A percentile compares a stretch with the other conserved stretches of the same genome.
phyloP scores from a whole-genome alignment of 345 rosid species.

The Jatropha curcas region DNA sequence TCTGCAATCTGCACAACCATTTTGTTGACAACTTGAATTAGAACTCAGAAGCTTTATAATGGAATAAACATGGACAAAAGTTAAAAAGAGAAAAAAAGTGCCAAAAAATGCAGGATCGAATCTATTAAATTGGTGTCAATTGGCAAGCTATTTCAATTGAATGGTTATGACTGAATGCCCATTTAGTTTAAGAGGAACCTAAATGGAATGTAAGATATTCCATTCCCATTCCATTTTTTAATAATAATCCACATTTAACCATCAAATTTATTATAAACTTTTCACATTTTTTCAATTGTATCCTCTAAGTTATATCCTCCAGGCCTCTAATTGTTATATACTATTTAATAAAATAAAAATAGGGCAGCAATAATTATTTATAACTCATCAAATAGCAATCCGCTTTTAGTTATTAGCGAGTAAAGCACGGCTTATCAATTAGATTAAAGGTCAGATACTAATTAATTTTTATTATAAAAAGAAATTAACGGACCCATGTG shows the following conservation, averaged over 20 bases:
- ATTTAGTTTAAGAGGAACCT: neutral
- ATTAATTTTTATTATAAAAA: too few relatives aligned
- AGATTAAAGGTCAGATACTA: too few relatives aligned
- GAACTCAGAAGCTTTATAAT: conserved; percentile 1
- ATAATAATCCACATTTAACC: too few relatives aligned
- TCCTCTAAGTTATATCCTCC: too few relatives aligned
- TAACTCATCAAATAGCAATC: too few relatives aligned
- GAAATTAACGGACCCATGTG: too few relatives aligned
- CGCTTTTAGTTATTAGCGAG: too few relatives aligned
- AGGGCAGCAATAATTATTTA: too few relatives aligned
- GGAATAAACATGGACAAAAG: conserved; percentile 11
- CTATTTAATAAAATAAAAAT: too few relatives aligned
- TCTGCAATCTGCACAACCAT: neutral
- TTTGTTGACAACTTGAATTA: neutral
- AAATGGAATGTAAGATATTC: conserved; percentile 4
- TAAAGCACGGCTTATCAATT: neutral
- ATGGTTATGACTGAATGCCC: neutral
- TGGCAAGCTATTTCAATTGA: neutral
- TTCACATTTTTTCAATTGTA: too few relatives aligned
- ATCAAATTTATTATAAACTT: too few relatives aligned
- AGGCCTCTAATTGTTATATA: too few relatives aligned
- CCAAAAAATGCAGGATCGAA: neutral
- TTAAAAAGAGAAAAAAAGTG: neutral
- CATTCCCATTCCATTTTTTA: neutral
- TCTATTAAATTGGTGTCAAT: neutral